Evolutionary conservation across 352 stramenopile genomes (phyloP).

Genomic region (Globisporangium canariense): DNA sequence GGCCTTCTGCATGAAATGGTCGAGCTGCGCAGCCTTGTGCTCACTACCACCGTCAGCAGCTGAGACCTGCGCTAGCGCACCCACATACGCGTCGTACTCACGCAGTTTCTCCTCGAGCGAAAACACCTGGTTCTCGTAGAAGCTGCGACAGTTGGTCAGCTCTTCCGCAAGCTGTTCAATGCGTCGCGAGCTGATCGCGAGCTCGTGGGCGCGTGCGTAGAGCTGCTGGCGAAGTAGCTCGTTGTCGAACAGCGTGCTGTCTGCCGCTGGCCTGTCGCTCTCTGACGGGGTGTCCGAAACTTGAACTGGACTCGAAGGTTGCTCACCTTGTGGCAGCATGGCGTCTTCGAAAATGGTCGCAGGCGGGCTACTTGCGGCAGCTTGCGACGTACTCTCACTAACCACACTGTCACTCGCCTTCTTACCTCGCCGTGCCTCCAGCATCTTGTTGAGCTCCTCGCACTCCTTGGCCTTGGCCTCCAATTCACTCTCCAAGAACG

Average conservation of each 20-base stretch:
- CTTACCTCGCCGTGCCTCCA: constrained; percentile 20
- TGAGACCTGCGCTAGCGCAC: constrained; percentile 33
- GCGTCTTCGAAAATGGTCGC: constrained; percentile 13
- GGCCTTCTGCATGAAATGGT: constrained; percentile 46
- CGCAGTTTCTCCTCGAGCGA: constrained; percentile 41
- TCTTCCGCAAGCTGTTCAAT: constrained; percentile 46
- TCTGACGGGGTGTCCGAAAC: background rate
- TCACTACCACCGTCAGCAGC: constrained; percentile 24
- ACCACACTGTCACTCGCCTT: background rate
- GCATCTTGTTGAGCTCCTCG: constrained; percentile 38
- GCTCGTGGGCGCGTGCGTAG: constrained; percentile 38
- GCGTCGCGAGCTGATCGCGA: constrained; percentile 37
- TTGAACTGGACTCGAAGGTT: background rate
- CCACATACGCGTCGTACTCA: constrained; percentile 48
- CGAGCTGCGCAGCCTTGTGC: constrained; percentile 37
- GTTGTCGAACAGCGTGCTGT: constrained; percentile 34
- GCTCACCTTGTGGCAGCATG: background rate
- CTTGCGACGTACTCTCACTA: background rate
- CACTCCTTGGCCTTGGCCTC: constrained; percentile 46
- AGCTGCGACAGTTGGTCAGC: constrained; percentile 42
- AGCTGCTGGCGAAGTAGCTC: constrained; percentile 60
- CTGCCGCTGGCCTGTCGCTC: background rate
- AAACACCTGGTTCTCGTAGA: constrained; percentile 52
- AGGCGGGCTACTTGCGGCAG: background rate
- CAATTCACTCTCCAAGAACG: constrained; percentile 50